Percentiles rank a stretch among this genome's conserved stretches.
phyloP scores from a whole-genome alignment of 495 filamentous ascomycete species.

The Jackrogersella multiformis region DNA sequence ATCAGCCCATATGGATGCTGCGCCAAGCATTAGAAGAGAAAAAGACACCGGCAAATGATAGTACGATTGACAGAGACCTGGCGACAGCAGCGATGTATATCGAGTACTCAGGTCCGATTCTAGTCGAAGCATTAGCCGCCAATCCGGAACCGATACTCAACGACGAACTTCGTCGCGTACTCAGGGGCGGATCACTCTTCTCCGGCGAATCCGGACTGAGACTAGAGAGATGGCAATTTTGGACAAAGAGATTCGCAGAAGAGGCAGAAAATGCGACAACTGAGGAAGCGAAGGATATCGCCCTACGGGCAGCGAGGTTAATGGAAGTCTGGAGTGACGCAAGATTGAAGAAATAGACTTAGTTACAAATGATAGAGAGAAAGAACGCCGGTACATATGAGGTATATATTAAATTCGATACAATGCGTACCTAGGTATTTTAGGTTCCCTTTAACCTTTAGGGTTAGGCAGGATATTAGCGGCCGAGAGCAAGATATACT shows the following conservation, averaged over 20 bases:
- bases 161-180: slow-evolving; percentile 17
- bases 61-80: slow-evolving; percentile 15
- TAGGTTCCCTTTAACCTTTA: too few species aligned
- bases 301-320: slow-evolving; percentile 38
- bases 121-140: slow-evolving; percentile 28
- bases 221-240: slow-evolving; percentile 39
- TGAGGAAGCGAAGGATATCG: slow-evolving; percentile 27
- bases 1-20: slow-evolving; percentile 40
- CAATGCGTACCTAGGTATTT: too few species aligned
- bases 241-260: slow-evolving; percentile 34
- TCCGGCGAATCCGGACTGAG: slow-evolving; percentile 27
- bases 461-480: too few species aligned
- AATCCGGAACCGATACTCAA: slow-evolving; percentile 29
- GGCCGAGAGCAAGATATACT: too few species aligned
- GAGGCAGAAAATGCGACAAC: slow-evolving; percentile 25
- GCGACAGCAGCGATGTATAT: slow-evolving; percentile 40
- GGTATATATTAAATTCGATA: too few species aligned
- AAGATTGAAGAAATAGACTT: slow-evolving; percentile 1
- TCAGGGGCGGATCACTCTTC: slow-evolving; percentile 33
- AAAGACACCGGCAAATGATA: background rate
- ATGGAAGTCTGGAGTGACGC: slow-evolving; percentile 36
- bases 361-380: background rate
- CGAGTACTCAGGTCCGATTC: slow-evolving; percentile 37
- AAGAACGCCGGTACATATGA: background rate
- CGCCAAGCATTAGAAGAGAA: slow-evolving; percentile 36